phyloP scores from a whole-genome alignment of 805 yeast species.

The Candida piceae region DNA sequence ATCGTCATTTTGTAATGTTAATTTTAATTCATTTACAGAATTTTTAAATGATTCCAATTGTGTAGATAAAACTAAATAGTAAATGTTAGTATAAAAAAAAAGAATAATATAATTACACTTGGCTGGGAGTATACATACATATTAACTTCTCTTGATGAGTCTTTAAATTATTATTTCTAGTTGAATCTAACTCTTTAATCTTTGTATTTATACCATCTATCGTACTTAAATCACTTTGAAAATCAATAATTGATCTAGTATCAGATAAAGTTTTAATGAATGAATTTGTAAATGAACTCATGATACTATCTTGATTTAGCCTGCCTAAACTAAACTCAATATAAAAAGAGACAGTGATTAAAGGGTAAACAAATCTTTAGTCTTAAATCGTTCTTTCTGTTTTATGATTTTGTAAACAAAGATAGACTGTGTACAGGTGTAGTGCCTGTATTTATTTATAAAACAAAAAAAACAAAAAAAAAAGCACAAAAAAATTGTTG shows the following conservation, averaged over 20 bases:
- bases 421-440: too few species aligned
- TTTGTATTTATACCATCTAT: conserved; percentile 29
- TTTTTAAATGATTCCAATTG: conserved; percentile 14
- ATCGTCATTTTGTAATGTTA: conserved; percentile 25
- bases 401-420: too few species aligned
- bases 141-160: conserved; percentile 15
- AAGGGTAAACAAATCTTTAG: too few species aligned
- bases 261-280: conserved; percentile 11
- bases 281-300: conserved; percentile 1
- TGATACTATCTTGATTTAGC: too few species aligned
- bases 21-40: conserved; percentile 22
- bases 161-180: background rate
- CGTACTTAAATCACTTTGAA: conserved; percentile 45
- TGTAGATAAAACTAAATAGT: conserved; percentile 10
- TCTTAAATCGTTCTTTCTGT: too few species aligned
- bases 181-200: conserved; percentile 6
- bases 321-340: too few species aligned
- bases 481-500: too few species aligned
- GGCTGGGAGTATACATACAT: conserved; percentile 1
- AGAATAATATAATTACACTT: background rate
- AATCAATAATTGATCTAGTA: conserved; percentile 32
- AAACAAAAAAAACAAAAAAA: too few species aligned
- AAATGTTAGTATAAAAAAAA: conserved; percentile 2
- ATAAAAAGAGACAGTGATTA: too few species aligned
- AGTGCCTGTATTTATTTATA: too few species aligned